Percentiles rank a stretch among this genome's conserved stretches.
phyloP scores from a whole-genome alignment of 176 grass and related monocot genomes.

The Dendrocalamus sinicus region DNA sequence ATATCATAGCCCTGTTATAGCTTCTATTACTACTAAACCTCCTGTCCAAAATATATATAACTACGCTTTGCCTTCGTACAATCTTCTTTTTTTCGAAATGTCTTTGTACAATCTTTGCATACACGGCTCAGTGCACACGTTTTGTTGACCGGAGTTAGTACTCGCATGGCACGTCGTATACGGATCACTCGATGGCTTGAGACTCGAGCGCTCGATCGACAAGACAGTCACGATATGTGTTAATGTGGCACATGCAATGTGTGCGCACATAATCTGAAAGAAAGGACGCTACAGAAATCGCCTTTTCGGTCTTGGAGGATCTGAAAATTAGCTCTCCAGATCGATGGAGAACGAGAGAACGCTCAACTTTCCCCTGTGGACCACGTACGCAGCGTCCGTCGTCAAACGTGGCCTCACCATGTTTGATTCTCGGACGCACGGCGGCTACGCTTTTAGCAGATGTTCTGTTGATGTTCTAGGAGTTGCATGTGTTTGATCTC shows the following conservation, averaged over 20 bases:
- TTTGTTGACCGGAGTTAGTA: not conserved
- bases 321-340: not conserved
- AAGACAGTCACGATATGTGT: not conserved
- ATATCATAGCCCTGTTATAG: not conserved
- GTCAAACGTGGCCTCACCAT: not conserved
- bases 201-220: not conserved
- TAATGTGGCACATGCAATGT: not conserved
- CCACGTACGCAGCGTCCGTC: too few species aligned
- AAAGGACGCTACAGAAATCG: not conserved
- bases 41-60: too few species aligned
- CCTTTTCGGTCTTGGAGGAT: not conserved
- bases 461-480: not conserved
- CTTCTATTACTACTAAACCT: not conserved
- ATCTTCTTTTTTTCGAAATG: too few species aligned
- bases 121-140: not conserved
- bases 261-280: not conserved
- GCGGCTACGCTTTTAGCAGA: constrained; percentile 1
- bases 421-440: constrained; percentile 5
- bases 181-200: not conserved
- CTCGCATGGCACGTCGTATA: not conserved
- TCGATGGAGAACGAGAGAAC: not conserved
- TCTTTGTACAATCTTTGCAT: too few species aligned
- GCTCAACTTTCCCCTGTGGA: not conserved
- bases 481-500: not conserved
- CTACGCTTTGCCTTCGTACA: too few species aligned